Conservation (phyloP, 805 yeast genomes). For the Maudiozyma saulgeensis region DNA sequence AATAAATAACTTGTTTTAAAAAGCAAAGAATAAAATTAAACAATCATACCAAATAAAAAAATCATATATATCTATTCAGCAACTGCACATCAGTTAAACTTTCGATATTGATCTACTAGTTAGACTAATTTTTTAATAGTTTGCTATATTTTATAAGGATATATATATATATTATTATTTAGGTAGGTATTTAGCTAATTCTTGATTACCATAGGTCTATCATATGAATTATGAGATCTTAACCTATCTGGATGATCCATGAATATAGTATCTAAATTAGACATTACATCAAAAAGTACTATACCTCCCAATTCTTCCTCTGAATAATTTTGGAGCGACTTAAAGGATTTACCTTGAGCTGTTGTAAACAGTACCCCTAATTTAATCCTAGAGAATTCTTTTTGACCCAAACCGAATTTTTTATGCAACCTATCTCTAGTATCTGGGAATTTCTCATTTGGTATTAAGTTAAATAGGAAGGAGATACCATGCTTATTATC, state of each 20-base stretch:
- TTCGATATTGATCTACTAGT: no score
- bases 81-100: no score
- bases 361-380: constrained; percentile 33
- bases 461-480: constrained; percentile 61
- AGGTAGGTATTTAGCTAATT: constrained; percentile 12
- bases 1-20: no score
- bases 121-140: no score
- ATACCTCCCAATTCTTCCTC: constrained; percentile 38
- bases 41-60: no score
- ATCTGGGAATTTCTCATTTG: constrained; percentile 53
- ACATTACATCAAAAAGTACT: constrained; percentile 46
- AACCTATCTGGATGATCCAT: constrained; percentile 83
- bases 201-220: constrained; percentile 53
- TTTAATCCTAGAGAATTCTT: constrained; percentile 68
- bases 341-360: constrained; percentile 28
- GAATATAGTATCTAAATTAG: constrained; percentile 49
- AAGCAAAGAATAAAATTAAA: no score
- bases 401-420: constrained; percentile 65
- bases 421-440: constrained; percentile 60
- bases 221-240: constrained; percentile 44
- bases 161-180: not conserved
- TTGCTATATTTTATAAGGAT: no score
- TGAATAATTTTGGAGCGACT: constrained; percentile 36
- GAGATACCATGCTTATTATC: constrained; percentile 72
- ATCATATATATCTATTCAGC: no score